These are phyloP conservation scores for Pichia pseudocactophila DNA, from an alignment of 805 yeast genomes.

Conservation along the genomic window DNA sequence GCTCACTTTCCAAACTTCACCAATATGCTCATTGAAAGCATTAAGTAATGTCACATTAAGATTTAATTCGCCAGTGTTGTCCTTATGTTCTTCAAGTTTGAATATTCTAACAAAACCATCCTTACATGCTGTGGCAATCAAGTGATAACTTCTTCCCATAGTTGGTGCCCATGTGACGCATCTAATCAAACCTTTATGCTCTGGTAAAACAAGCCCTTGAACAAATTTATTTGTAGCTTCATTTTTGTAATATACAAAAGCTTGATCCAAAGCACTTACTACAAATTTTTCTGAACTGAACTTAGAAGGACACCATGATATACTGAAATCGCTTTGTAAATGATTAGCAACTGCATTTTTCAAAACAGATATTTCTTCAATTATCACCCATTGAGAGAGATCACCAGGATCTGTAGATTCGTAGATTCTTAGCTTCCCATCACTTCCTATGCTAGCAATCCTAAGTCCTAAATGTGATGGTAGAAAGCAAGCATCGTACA, in stretches of 20 bases:
- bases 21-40: slow-evolving; percentile 26
- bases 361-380: slow-evolving; percentile 61
- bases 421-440: slow-evolving; percentile 76
- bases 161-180: slow-evolving; percentile 95
- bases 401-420: slow-evolving; percentile 90
- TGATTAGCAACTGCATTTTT: slow-evolving; percentile 68
- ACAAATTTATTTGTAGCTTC: slow-evolving; percentile 40
- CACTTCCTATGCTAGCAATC: slow-evolving; percentile 81
- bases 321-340: slow-evolving; percentile 74
- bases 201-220: slow-evolving; percentile 60
- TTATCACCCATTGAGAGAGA: slow-evolving; percentile 69
- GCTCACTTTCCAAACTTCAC: slow-evolving; percentile 85
- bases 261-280: slow-evolving; percentile 82
- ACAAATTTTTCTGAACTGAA: slow-evolving; percentile 73
- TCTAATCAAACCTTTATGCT: slow-evolving; percentile 79
- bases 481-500: slow-evolving; percentile 84
- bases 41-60: slow-evolving; percentile 21
- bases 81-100: slow-evolving; percentile 46
- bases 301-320: slow-evolving; percentile 87
- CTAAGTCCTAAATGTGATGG: slow-evolving; percentile 77
- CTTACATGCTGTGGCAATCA: slow-evolving; percentile 91
- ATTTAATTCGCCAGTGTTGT: slow-evolving; percentile 10
- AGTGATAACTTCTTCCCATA: slow-evolving; percentile 81
- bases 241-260: slow-evolving; percentile 55
- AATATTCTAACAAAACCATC: slow-evolving; percentile 88